Evolutionary conservation across 2,329 filamentous ascomycete genomes (phyloP).

Genomic region (Parafenestella ontariensis): DNA sequence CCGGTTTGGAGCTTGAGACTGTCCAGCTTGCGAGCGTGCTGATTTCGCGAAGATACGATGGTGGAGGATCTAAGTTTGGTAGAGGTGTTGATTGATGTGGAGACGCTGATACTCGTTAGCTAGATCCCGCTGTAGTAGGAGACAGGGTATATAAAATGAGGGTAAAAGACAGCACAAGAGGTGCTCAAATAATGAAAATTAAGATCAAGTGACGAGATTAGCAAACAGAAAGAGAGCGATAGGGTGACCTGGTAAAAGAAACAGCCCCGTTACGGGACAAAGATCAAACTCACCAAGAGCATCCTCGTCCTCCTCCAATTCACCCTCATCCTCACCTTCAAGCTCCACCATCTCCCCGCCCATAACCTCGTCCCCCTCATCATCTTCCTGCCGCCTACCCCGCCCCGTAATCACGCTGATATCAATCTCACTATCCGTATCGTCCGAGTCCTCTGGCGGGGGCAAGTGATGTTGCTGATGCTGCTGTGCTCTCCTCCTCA

Average conservation of each 20-base stretch:
- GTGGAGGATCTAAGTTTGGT: constrained; percentile 43
- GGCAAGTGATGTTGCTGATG: constrained; percentile 23
- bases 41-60: constrained; percentile 74
- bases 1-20: constrained; percentile 81
- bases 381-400: constrained; percentile 22
- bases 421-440: constrained; percentile 40
- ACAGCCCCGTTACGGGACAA: too few species aligned
- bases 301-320: constrained; percentile 54
- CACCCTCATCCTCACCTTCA: constrained; percentile 58
- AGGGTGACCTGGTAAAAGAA: not conserved
- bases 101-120: constrained; percentile 19
- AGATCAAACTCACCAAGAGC: constrained; percentile 29
- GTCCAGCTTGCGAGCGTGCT: constrained; percentile 84
- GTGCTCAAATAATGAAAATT: not conserved
- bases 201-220: not conserved
- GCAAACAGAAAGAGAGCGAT: not conserved
- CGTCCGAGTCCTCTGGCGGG: constrained; percentile 24
- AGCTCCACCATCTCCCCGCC: constrained; percentile 34
- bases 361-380: constrained; percentile 29
- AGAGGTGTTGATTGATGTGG: constrained; percentile 20
- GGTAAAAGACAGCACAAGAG: not conserved
- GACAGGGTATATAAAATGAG: not conserved
- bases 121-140: not conserved
- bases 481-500: constrained; percentile 30
- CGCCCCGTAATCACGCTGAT: constrained; percentile 8